phyloP scores from a whole-genome alignment of 75 land plant species.

The Pinus taeda region DNA sequence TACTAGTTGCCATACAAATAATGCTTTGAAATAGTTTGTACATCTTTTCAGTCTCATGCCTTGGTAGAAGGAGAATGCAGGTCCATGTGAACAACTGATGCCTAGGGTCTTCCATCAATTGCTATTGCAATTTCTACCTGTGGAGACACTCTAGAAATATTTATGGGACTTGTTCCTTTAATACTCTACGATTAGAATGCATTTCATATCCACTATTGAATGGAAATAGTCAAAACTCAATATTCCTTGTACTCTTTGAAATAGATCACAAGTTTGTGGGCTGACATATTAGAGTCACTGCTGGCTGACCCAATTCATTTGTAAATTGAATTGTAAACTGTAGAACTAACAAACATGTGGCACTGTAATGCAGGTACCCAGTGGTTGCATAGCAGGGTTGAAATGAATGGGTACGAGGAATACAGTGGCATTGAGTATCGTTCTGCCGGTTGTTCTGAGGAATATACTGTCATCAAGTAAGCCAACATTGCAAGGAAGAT shows the following conservation, averaged over 20 bases:
- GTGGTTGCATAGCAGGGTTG: conserved; percentile 78
- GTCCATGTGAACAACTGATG: not conserved
- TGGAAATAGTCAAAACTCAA: not conserved
- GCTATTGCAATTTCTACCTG: not conserved
- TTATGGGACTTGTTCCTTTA: not conserved
- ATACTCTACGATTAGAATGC: not conserved
- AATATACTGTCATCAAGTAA: conserved; percentile 53
- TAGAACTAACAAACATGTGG: no score
- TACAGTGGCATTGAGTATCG: conserved; percentile 71
- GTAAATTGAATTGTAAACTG: not conserved
- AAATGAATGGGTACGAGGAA: conserved; percentile 80
- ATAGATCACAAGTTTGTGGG: not conserved
- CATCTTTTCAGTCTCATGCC: no score
- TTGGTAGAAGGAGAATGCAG: no score
- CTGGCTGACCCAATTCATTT: not conserved
- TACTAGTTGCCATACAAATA: no score
- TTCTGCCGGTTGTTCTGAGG: conserved; percentile 79
- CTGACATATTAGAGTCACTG: not conserved
- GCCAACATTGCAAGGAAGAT: not conserved
- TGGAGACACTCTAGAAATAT: not conserved
- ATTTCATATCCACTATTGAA: not conserved
- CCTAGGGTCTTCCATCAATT: not conserved
- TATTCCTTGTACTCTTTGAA: not conserved
- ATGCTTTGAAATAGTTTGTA: no score
- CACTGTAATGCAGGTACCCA: conserved; percentile 44